phyloP scores from a whole-genome alignment of 805 yeast genomes.

The Candida sakaeoensis region DNA sequence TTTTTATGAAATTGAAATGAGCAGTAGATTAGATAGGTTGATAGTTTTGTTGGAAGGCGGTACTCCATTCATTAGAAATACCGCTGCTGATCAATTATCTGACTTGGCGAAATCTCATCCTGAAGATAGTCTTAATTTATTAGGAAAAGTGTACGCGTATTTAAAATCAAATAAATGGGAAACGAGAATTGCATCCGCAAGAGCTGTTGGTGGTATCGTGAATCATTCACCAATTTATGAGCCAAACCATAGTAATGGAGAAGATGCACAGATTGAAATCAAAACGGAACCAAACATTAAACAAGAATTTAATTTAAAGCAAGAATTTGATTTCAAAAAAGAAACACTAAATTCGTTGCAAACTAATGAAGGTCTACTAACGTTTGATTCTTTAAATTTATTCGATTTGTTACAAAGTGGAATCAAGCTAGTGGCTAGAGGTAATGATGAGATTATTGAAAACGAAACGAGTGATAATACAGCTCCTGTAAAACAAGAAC shows the following conservation, averaged over 20 bases:
- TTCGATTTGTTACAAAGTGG: conserved; percentile 48
- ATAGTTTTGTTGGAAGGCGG: conserved; percentile 82
- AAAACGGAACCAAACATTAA: conserved; percentile 8
- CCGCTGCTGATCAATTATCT: conserved; percentile 96
- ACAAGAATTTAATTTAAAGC: conserved; percentile 6
- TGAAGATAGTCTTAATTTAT: conserved; percentile 77
- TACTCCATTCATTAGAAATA: conserved; percentile 85
- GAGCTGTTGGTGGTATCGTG: conserved; percentile 92
- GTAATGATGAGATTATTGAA: conserved; percentile 11
- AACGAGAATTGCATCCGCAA: conserved; percentile 89
- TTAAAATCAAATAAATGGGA: conserved; percentile 87
- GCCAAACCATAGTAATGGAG: conserved; percentile 51
- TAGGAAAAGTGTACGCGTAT: conserved; percentile 90
- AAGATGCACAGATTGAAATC: conserved; percentile 21
- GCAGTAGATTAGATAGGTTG: conserved; percentile 48
- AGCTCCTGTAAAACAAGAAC: conserved; percentile 9
- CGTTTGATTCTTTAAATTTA: conserved; percentile 49
- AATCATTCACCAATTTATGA: conserved; percentile 78
- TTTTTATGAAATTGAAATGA: neutral
- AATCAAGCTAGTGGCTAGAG: conserved; percentile 56
- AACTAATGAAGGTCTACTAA: conserved; percentile 20
- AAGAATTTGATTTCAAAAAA: conserved; percentile 11
- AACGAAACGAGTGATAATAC: conserved; percentile 13
- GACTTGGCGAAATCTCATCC: conserved; percentile 94
- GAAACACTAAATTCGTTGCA: conserved; percentile 8